phyloP scores from a whole-genome alignment of 805 yeast genomes.

The Scheffersomyces coipomensis region DNA sequence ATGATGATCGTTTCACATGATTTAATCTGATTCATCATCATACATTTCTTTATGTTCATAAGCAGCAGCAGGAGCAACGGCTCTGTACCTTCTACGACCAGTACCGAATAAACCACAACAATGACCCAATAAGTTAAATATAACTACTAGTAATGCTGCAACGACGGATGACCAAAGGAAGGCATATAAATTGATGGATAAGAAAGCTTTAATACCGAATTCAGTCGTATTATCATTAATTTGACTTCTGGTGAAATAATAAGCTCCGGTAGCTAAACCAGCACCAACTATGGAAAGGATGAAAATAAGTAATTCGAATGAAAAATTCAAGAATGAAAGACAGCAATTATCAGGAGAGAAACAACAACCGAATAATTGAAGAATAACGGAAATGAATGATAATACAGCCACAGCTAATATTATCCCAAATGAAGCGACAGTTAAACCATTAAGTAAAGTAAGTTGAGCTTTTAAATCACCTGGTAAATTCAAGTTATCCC shows the following conservation, averaged over 20 bases:
- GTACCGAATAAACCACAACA: slow-evolving; percentile 39
- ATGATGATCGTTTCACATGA: no score
- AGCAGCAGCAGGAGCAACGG: slow-evolving; percentile 22
- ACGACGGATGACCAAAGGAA: slow-evolving; percentile 64
- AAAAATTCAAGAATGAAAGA: slow-evolving; percentile 44
- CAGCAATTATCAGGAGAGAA: slow-evolving; percentile 43
- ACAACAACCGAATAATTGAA: slow-evolving; percentile 42
- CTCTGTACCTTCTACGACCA: slow-evolving; percentile 26
- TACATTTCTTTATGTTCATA: slow-evolving; percentile 22
- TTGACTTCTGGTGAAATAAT: slow-evolving; percentile 43
- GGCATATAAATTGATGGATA: slow-evolving; percentile 55
- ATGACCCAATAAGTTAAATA: slow-evolving; percentile 38
- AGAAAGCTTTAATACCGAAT: slow-evolving; percentile 55
- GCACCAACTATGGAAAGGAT: slow-evolving; percentile 46
- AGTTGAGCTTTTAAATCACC: slow-evolving; percentile 47
- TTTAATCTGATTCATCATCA: no score
- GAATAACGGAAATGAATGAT: slow-evolving; percentile 47
- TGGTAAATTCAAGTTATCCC: slow-evolving; percentile 50
- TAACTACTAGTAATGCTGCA: slow-evolving; percentile 33
- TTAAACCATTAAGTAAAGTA: slow-evolving; percentile 42
- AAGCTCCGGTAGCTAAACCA: slow-evolving; percentile 66
- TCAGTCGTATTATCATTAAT: slow-evolving; percentile 47
- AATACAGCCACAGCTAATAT: slow-evolving; percentile 29
- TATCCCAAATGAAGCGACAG: slow-evolving; percentile 55
- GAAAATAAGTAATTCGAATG: slow-evolving; percentile 44